Evolutionary conservation across 495 filamentous ascomycete genomes (phyloP), one percentile per base, ranked within the genome.

Genomic region (Trichoderma gamsii): DNA sequence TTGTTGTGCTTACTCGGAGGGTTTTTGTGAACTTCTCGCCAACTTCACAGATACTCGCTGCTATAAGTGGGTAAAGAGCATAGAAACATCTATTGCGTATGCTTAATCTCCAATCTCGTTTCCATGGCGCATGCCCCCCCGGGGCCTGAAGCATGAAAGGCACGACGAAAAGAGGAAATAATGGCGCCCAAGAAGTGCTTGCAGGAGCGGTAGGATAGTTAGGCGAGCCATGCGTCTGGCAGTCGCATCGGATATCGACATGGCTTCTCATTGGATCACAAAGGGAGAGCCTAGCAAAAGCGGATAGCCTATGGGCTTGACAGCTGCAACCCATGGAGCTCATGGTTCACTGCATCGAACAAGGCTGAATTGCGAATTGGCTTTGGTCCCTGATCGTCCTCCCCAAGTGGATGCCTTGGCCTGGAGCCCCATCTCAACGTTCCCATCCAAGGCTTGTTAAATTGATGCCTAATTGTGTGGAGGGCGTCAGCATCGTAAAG

Each of bases 241-340:
- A 61, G 56, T 21, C 56, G 56, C 56, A 32, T 32, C 56, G 56
- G 56, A 61, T 61, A n/a, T 32, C 56, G 56, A 56, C n/a, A n/a
- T n/a, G n/a, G 1, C 27, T 12, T 32, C 56, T 29, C 56, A 32
- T 32, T 61, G 25, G 56, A 32, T 11, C 16, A 52, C 11, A 18
- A 18, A n/a, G n/a, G 49, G n/a, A n/a, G 49, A 52, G 8, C 18
- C 49, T 23, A n/a, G 49, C 15, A 6, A 52, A 23, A 23, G 49
- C 49, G 49, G 49, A 23, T 52, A 52, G n/a, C 18, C 8, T 23
- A 9, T 52, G 18, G 49, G 18, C 18, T n/a, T 52, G 49, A 52
- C 49, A 23, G 49, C 49, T 52, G 49, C 18, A 16, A 9, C 4
- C 49, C 49, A 8, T 52, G n/a, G 49, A 21, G 18, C 49, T 52